Evolutionary conservation across 108 stramenopile species (phyloP).

Genomic region (Cylindrotheca fusiformis): DNA sequence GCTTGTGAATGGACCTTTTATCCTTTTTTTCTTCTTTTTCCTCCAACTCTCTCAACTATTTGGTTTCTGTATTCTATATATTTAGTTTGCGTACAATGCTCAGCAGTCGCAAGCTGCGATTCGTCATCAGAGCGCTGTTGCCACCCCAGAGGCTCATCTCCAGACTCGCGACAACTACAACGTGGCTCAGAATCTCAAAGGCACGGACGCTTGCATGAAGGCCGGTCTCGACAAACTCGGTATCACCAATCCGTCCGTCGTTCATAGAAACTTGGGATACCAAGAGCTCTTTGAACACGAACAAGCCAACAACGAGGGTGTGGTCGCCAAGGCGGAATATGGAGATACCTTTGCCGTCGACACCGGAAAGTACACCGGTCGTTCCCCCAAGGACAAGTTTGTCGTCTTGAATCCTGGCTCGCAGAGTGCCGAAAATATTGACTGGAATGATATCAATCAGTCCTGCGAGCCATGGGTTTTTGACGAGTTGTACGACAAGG

Average conservation of each 20-base stretch:
- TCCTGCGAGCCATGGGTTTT: conserved; percentile 90
- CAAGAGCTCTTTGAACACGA: conserved; percentile 92
- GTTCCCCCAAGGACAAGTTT: conserved; percentile 96
- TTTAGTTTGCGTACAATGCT: too few species aligned
- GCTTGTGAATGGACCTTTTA: not conserved
- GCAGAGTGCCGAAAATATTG: conserved; percentile 80
- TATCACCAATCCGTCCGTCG: conserved; percentile 73
- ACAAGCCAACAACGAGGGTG: conserved; percentile 86
- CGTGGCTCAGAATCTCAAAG: conserved; percentile 61
- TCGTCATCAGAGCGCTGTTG: too few species aligned
- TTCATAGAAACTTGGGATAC: conserved; percentile 92
- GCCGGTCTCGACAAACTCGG: conserved; percentile 69
- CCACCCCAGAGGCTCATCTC: too few species aligned
- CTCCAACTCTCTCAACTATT: too few species aligned
- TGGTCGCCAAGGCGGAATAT: conserved; percentile 75
- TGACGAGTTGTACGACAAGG: conserved; percentile 91
- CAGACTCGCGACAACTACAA: conserved; percentile 67
- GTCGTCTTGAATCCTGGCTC: conserved; percentile 72
- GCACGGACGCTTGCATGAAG: conserved; percentile 72
- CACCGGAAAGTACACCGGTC: conserved; percentile 97
- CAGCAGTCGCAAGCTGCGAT: too few species aligned
- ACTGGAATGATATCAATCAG: conserved; percentile 95
- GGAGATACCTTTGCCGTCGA: conserved; percentile 93
- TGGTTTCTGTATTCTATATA: too few species aligned
- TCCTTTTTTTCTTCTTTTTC: not conserved